phyloP scores from a whole-genome alignment of 805 yeast species.

The Teunomyces stri region DNA sequence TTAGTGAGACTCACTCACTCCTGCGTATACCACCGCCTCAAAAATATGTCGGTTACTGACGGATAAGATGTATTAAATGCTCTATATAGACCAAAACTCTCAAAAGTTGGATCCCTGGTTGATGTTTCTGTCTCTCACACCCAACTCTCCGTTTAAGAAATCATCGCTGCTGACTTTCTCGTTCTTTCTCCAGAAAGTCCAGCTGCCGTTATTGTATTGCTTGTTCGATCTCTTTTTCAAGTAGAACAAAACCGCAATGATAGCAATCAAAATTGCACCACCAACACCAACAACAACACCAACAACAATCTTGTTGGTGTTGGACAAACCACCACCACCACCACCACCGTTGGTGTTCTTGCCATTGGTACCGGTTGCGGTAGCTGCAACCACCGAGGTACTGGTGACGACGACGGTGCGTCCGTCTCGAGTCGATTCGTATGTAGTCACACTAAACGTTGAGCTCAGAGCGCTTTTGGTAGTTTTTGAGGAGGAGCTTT shows the following conservation, averaged over 20 bases:
- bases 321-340: slow-evolving; percentile 37
- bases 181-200: slow-evolving; percentile 50
- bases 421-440: slow-evolving; percentile 34
- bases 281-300: slow-evolving; percentile 50
- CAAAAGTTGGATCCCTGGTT: slow-evolving; percentile 47
- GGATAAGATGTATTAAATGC: not conserved
- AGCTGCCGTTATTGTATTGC: slow-evolving; percentile 29
- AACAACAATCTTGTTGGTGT: slow-evolving; percentile 43
- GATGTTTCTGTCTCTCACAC: slow-evolving; percentile 47
- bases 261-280: slow-evolving; percentile 38
- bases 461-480: not conserved
- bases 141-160: slow-evolving; percentile 45
- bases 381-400: slow-evolving; percentile 27
- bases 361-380: slow-evolving; percentile 17
- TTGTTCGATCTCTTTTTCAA: slow-evolving; percentile 33
- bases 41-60: not conserved
- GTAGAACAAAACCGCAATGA: slow-evolving; percentile 32
- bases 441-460: slow-evolving; percentile 20
- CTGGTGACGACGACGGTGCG: slow-evolving; percentile 38
- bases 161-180: slow-evolving; percentile 41
- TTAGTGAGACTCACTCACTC: too few species aligned
- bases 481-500: not conserved
- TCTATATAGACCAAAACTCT: not conserved
- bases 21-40: not conserved
- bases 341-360: slow-evolving; percentile 10